Evolutionary conservation across 208 protist genomes (phyloP).

Genomic region (Trypanosoma melophagium): DNA sequence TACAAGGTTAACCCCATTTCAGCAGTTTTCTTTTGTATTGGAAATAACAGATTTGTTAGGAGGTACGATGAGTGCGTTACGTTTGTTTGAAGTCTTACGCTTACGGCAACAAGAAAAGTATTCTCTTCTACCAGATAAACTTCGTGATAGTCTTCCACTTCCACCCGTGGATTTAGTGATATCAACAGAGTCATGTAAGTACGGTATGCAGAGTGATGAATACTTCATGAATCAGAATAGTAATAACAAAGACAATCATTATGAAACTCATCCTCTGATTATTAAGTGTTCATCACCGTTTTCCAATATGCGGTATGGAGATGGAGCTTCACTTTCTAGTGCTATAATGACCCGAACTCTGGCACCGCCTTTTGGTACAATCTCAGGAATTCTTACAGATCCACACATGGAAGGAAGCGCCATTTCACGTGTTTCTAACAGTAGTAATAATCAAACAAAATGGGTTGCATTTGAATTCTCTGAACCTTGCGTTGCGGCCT

Average conservation of each 20-base stretch:
- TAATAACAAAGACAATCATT: neutral
- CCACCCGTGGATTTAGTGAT: neutral
- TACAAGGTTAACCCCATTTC: constrained; percentile 1
- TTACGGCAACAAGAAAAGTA: neutral
- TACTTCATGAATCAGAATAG: neutral
- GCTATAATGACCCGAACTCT: neutral
- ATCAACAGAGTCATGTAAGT: neutral
- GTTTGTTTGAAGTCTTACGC: constrained; percentile 2
- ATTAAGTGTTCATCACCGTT: constrained; percentile 6
- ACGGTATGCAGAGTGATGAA: neutral
- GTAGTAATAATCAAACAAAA: neutral
- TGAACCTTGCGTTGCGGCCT: constrained; percentile 4
- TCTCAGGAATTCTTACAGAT: constrained; percentile 10
- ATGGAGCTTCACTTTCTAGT: neutral
- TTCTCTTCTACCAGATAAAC: neutral
- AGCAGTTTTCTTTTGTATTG: constrained; percentile 7
- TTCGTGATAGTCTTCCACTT: neutral
- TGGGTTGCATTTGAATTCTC: constrained; percentile 11
- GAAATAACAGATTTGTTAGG: constrained; percentile 8
- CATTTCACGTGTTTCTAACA: constrained; percentile 8
- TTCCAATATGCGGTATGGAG: constrained; percentile 1
- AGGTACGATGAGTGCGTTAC: constrained; percentile 1
- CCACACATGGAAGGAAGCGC: constrained; percentile 7
- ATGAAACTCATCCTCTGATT: neutral
- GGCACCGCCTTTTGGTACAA: constrained; percentile 2